Base-by-base conservation (phyloP, 139 green algal genomes). In the Trebouxia sp. region DNA sequence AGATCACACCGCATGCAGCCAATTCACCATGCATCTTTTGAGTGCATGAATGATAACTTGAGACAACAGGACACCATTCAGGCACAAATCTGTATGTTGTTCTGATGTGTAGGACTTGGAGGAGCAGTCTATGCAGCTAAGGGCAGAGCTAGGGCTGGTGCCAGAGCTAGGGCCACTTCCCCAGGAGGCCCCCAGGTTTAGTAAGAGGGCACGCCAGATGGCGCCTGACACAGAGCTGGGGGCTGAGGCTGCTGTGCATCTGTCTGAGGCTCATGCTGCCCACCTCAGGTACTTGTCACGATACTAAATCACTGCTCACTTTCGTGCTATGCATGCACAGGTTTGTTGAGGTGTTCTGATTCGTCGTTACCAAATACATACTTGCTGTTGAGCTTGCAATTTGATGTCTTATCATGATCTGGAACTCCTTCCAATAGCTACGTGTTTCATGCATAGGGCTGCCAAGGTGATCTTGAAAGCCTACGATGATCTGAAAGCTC, bases 211-310 rank as follows among this genome's bases (percentile, higher is more conserved):
- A 0, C 45, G 79, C 11, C 41, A 51, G 43, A 79, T 83, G 79
- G 43, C 38, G 6, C 39, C 72, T 35, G 65, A 83, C 28, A 50
- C 65, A 32, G 79, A 78, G 41, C 65, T 83, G 65, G 43, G 24
- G 9, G 15, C 12, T 38, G 65, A 76, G 20, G 45, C 62, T 32
- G 79, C 42, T 39, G 65, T 66, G 30, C 17, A 50, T 10, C 42
- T 83, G n/a, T 26, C 38, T 10, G 47, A 62, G 22, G 65, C 48
- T 28, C 79, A 47, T 50, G 65, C 79, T 28, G 65, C 79, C 20
- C 62, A 82, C 39, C 58, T 62, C 32, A 69, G 47, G 79, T 69
- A n/a, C n/a, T n/a, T n/a, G n/a, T n/a, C n/a, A n/a, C n/a, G n/a
- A n/a, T n/a, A n/a, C n/a, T n/a, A n/a, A n/a, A n/a, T n/a, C n/a